Base-by-base conservation (phyloP, 495 filamentous ascomycete species). In the Mytilinidion resinicola region DNA sequence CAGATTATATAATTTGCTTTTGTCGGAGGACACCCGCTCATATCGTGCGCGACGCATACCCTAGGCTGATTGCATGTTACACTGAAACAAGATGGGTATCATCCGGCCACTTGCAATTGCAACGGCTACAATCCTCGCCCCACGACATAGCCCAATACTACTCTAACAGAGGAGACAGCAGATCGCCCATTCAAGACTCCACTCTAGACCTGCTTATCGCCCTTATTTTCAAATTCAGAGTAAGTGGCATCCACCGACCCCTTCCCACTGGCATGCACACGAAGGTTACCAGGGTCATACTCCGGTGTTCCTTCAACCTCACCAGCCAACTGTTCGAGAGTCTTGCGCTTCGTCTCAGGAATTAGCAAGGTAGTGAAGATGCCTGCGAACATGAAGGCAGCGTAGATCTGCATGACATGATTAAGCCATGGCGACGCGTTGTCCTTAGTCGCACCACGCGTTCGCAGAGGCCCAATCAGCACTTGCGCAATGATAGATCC, bases 391-490 rank as follows among this genome's bases (percentile, higher is more conserved):
- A 91, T 90, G 74, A 91, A 91, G 35, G 87, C 73, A 8, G 86
- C 85, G 63, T 85, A 90, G 64, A 91, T 90, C 76, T 90, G 72
- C 77, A 90, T 82, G 51, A 90, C 82, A 69, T 90, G 85, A 73
- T 90, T 82, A 65, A 90, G 76, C 87, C 87, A 90, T 1, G 86
- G 85, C 59, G 57, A 66, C 21, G 58, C 47, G 54, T 61, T 55
- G 48, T 69, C 74, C 52, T 56, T 55, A 17, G 64, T 55, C 15
- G 63, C 71, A 38, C 68, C 71, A 34, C 69, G 67, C 12, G 61
- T 63, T 20, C 68, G 63, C 19, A 74, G 71, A 34, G 71, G 69
- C 57, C 75, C 80, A 69, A 81, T 78, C 25, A 76, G 73, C 57
- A 75, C 68, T 42, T 81, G 73, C 8, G 72, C 70, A 54, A 74